Conservation (phyloP, 352 stramenopile genomes). For the Pythium dissotocum region DNA sequence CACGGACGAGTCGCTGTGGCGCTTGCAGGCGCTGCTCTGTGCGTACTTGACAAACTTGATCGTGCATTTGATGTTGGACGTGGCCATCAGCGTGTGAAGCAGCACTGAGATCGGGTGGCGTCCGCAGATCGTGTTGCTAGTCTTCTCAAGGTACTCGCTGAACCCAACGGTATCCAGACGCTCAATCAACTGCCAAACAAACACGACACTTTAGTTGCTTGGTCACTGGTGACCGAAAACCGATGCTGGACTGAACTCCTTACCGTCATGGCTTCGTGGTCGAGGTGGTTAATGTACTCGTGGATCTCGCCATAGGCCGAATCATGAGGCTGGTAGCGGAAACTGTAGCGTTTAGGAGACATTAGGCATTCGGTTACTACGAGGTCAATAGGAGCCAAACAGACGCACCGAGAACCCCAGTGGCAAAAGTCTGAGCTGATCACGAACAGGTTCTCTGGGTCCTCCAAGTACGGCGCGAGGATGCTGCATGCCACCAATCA, state of each 20-base stretch:
- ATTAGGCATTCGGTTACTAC: not conserved
- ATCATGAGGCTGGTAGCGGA: constrained; percentile 90
- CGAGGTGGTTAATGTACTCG: constrained; percentile 95
- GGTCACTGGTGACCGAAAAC: not conserved
- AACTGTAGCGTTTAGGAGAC: constrained; percentile 37
- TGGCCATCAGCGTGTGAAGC: constrained; percentile 60
- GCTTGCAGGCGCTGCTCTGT: constrained; percentile 89
- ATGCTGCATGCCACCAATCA: constrained; percentile 46
- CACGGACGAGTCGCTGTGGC: constrained; percentile 89
- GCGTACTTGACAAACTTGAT: constrained; percentile 94
- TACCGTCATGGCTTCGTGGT: constrained; percentile 87
- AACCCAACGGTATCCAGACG: constrained; percentile 91
- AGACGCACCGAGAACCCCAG: constrained; percentile 83
- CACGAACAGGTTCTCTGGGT: constrained; percentile 93
- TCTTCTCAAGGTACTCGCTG: constrained; percentile 93
- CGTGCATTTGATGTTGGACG: constrained; percentile 56
- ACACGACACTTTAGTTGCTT: no score
- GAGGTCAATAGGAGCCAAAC: not conserved
- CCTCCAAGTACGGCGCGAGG: constrained; percentile 91
- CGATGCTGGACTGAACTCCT: not conserved
- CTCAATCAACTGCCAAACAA: constrained; percentile 83
- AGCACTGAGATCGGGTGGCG: constrained; percentile 93
- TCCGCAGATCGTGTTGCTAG: constrained; percentile 97
- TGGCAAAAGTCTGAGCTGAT: constrained; percentile 98
- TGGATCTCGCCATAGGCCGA: constrained; percentile 89